Base-by-base conservation (phyloP, 2,329 filamentous ascomycete species). In the Elsinoe fawcettii region DNA sequence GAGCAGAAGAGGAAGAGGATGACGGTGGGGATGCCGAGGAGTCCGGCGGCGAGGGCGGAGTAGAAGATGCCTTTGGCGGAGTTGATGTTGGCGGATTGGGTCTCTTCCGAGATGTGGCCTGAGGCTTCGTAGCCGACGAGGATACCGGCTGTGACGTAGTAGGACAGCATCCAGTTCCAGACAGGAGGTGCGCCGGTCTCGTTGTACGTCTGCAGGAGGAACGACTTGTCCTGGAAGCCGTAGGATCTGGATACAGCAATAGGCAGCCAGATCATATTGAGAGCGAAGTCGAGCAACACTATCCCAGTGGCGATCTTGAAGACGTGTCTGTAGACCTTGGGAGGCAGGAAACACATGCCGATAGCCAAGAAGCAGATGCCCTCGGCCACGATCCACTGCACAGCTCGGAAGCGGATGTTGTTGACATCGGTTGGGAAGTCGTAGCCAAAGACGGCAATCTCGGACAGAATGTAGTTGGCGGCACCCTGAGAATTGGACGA, bases 111-210 rank as follows among this genome's bases (percentile, higher is more conserved):
- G 25, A 84, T 78, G 61, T 83, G 80, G 1, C 81, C 81, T 0
- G 78, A 80, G 0, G 81, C 81, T 66, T 84, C 81, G 56, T 82
- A 83, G 1, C 81, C 81, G 54, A 84, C 82, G 57, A 84, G 64
- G 39, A 83, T 77, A 39, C 80, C 81, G 6, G 80, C 80, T 1
- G 81, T 83, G 1, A 80, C 80, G 23, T 81, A 75, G 65, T 80
- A 84, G 3, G 79, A 81, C 2, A 84, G 73, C 68, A 80, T 82
- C 81, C 80, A 83, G 64, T 84, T 83, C 80, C 81, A 83, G 2
- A 75, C 80, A 1, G 75, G 71, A 0, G 80, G 78, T 1, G 70
- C 70, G 23, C 70, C 70, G 44, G 70, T 73, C 47, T 70, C 67
- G 58, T 84, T 84, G 64, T 82, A 82, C 0, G 80, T 83, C 11